A percentile compares a stretch with the other conserved stretches of the same genome.
phyloP scores from a whole-genome alignment of 1,284 basidiomycete genomes.

The Puccinia brachypodii region DNA sequence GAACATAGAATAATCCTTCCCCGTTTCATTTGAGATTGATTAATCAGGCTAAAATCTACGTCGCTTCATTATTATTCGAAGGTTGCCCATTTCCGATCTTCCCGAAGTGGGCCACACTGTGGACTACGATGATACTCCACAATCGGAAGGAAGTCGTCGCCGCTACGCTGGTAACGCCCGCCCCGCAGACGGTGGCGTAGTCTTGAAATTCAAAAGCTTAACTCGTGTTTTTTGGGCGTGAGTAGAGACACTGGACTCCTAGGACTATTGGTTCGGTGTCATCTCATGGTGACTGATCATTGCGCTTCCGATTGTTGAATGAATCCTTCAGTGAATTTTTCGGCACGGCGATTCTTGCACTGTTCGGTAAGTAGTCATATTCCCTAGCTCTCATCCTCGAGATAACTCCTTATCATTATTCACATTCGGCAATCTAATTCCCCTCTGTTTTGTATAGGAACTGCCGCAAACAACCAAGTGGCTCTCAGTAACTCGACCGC shows the following conservation, averaged over 20 bases:
- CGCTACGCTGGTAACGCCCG: conserved; percentile 1
- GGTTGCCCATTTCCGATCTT: conserved; percentile 20
- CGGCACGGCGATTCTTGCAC: conserved; percentile 37
- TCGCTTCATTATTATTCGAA: conserved; percentile 10
- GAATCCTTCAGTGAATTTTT: conserved; percentile 35
- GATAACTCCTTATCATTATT: not conserved
- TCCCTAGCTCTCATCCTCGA: not conserved
- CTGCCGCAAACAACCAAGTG: conserved; percentile 44
- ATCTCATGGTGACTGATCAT: not conserved
- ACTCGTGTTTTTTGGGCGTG: conserved; percentile 31
- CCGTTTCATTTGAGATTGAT: not conserved
- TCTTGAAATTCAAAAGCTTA: conserved; percentile 11
- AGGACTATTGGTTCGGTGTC: not conserved
- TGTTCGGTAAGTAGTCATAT: conserved; percentile 18
- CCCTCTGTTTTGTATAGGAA: conserved; percentile 21
- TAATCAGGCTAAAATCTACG: not conserved
- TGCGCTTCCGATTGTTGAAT: not conserved
- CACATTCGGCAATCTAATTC: not conserved
- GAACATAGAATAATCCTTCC: not conserved
- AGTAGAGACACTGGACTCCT: not conserved
- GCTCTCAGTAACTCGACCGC: conserved; percentile 31
- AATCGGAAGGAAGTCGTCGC: conserved; percentile 20
- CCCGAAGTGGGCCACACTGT: conserved; percentile 25
- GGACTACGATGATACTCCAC: conserved; percentile 13
- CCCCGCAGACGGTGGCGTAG: conserved; percentile 2